Base-by-base conservation (phyloP, 1,284 basidiomycete genomes). In the Sanghuangporus baumii region DNA sequence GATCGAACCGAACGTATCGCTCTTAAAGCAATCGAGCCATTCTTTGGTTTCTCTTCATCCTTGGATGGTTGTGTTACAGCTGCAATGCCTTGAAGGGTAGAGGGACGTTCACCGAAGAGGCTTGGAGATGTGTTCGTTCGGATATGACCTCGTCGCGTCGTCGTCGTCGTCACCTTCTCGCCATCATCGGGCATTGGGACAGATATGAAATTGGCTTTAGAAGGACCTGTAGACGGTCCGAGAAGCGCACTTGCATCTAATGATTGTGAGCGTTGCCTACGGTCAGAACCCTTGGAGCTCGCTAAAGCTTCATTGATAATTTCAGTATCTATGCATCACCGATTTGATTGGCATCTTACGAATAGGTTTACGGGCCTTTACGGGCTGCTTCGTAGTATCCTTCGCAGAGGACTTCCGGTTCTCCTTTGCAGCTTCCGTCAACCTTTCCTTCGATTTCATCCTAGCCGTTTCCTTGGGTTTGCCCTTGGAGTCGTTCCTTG, bases 1-100 rank as follows among this genome's bases (percentile, higher is more conserved):
- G 85, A 88, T 38, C 85, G 78, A 68, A 92, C 84, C 18, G 85
- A 87, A 48, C 85, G 79, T 76, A 92, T 91, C 2, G 90, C 89
- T 14, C 89, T 83, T 12, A 92, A 62, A 0, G 89, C 90, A 58
- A 92, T 87, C 0, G 88, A 90, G 38, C 81, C 83, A 23, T 76
- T 62, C 65, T 61, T 46, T 48, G 60, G 66, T 55, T 66, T 55
- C 20, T 61, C 66, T 36, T 59, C 55, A 36, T 59, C 56, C 34
- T 55, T 46, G 40, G 38, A 55, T 14, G 61, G 2, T n/a, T 46
- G 43, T 46, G 61, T 52, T 37, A 55, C 51, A 9, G 59, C 52
- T 57, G 62, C 60, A 18, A 51, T 48, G 34, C 61, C 57, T 20
- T 66, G 54, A 18, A 62, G 55, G 14, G 62, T 61, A 38, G 50